These are phyloP conservation scores for Fistulifera solaris DNA, from an alignment of 108 stramenopile species.

Conservation along the genomic window DNA sequence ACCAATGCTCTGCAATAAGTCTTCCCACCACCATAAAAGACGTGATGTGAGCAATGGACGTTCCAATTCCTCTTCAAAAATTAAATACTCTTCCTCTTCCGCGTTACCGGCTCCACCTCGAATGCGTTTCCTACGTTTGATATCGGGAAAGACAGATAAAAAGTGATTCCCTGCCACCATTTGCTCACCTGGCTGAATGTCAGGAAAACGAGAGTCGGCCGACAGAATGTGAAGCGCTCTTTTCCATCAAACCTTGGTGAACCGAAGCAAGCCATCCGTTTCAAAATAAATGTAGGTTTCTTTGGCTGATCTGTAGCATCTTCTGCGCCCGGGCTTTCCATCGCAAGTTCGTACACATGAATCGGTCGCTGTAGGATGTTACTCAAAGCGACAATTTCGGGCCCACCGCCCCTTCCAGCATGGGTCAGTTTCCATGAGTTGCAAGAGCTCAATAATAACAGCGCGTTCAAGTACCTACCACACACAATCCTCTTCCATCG, in stretches of 20 bases:
- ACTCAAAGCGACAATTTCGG: constrained; percentile 91
- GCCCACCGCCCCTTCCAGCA: constrained; percentile 69
- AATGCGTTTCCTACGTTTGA: constrained; percentile 8
- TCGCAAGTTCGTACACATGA: constrained; percentile 82
- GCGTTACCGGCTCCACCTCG: not conserved
- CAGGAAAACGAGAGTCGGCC: constrained; percentile 86
- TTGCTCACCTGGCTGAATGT: constrained; percentile 64
- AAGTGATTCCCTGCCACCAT: constrained; percentile 86
- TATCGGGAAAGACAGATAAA: constrained; percentile 73
- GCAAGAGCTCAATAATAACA: too few relatives aligned
- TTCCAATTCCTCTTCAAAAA: too few relatives aligned
- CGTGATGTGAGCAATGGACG: too few relatives aligned
- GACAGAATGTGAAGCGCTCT: constrained; percentile 65
- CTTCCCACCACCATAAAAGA: too few relatives aligned
- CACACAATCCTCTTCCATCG: constrained; percentile 80
- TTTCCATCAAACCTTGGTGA: constrained; percentile 75
- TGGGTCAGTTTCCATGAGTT: too few relatives aligned
- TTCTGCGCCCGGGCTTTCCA: not conserved
- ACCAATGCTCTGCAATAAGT: too few relatives aligned
- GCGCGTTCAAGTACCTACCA: constrained; percentile 38
- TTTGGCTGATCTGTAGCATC: not conserved
- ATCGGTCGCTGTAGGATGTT: constrained; percentile 89
- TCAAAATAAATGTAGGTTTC: constrained; percentile 50
- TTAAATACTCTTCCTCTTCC: too few relatives aligned
- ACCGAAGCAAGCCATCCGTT: constrained; percentile 92